Evolutionary conservation across 1,284 basidiomycete genomes (phyloP).

Genomic region (Mixia osmundae): DNA sequence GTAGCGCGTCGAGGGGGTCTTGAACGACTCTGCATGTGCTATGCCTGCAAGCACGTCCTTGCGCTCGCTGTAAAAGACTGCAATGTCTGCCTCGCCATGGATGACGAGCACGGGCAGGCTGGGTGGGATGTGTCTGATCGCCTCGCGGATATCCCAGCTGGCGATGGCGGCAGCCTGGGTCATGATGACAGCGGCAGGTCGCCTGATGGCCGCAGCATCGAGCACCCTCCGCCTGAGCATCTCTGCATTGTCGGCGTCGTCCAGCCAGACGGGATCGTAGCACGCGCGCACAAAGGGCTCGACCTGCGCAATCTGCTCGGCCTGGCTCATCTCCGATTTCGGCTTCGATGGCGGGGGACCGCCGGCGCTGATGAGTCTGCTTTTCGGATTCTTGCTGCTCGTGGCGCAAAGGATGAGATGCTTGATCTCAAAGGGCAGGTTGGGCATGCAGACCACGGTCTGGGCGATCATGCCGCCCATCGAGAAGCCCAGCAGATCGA

Average conservation of each 20-base stretch:
- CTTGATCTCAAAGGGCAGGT: constrained; percentile 4
- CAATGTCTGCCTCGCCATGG: constrained; percentile 3
- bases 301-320: no score
- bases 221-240: constrained; percentile 3
- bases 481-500: constrained; percentile 4
- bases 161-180: constrained; percentile 6
- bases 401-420: constrained; percentile 7
- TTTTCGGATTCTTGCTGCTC: constrained; percentile 1
- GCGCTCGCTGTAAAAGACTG: constrained; percentile 2
- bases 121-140: not conserved
- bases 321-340: no score
- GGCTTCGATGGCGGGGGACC: no score
- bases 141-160: constrained; percentile 3
- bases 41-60: constrained; percentile 1
- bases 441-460: constrained; percentile 2
- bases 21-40: constrained; percentile 1
- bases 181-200: constrained; percentile 2
- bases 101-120: constrained; percentile 4
- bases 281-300: no score
- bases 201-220: constrained; percentile 1
- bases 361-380: no score
- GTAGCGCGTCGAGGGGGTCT: not conserved
- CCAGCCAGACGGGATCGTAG: no score
- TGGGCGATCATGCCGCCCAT: constrained; percentile 10
- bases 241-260: constrained; percentile 2